Evolutionary conservation across 176 grass and related monocot genomes (phyloP).

Genomic region (Thalia dealbata): DNA sequence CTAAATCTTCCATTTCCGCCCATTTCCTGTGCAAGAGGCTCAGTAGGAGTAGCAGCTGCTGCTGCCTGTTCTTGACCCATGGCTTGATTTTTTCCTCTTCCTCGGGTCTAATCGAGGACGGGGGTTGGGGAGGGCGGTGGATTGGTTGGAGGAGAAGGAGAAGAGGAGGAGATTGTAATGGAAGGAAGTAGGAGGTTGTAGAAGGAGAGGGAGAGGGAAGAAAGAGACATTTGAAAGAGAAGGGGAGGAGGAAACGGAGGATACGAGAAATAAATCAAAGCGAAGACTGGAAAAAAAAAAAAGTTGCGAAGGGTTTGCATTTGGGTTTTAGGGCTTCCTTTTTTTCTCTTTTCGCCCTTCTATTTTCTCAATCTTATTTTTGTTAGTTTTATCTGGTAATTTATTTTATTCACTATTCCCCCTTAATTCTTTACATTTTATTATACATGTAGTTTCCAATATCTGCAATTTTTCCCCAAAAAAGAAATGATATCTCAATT

Average conservation of each 20-base stretch:
- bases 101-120: too few relatives aligned
- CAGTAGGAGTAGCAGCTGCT: not conserved
- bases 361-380: too few relatives aligned
- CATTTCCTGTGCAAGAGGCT: not conserved
- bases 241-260: not conserved
- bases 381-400: too few relatives aligned
- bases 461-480: too few relatives aligned
- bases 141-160: slow-evolving; percentile 7
- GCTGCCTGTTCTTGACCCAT: slow-evolving; percentile 9
- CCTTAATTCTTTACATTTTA: too few relatives aligned
- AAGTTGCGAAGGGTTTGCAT: too few relatives aligned
- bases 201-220: not conserved
- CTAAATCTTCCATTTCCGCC: not conserved
- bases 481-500: too few relatives aligned
- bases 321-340: too few relatives aligned
- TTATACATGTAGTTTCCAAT: too few relatives aligned
- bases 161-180: not conserved
- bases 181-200: slow-evolving; percentile 4
- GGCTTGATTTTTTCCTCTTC: not conserved
- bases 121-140: not conserved
- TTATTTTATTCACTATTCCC: too few relatives aligned
- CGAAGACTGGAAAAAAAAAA: too few relatives aligned
- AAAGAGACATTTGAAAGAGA: slow-evolving; percentile 1
- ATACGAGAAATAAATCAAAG: not conserved
- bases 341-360: too few relatives aligned